Evolutionary conservation across 2,329 filamentous ascomycete genomes (phyloP).

Genomic region (Sclerotinia subarctica): DNA sequence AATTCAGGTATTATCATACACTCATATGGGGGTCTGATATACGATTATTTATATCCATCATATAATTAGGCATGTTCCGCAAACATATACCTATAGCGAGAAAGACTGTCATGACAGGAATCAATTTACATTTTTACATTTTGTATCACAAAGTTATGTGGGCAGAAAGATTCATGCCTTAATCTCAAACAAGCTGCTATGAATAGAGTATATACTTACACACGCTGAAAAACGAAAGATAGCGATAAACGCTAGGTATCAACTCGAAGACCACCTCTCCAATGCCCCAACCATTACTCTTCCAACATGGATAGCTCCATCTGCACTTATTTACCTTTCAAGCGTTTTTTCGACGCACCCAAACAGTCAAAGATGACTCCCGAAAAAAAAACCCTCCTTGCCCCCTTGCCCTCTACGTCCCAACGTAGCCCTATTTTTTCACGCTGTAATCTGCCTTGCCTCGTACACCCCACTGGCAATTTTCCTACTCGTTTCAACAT

Average conservation of each 20-base stretch:
- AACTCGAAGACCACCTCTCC: neutral
- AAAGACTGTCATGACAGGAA: neutral
- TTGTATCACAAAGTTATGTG: neutral
- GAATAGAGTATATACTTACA: neutral
- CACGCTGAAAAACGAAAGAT: neutral
- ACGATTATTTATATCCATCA: too few relatives aligned
- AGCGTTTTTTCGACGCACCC: neutral
- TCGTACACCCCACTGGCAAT: constrained; percentile 75
- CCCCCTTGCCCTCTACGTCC: neutral
- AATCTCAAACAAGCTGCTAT: neutral
- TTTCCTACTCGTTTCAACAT: constrained; percentile 63
- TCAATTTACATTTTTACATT: neutral
- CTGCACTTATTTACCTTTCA: constrained; percentile 1
- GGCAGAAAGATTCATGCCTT: neutral
- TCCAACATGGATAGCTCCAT: constrained; percentile 4
- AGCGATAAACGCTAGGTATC: constrained; percentile 15
- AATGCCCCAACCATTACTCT: constrained; percentile 11
- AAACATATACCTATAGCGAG: neutral
- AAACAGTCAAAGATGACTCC: neutral
- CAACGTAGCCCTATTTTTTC: neutral
- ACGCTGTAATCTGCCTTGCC: constrained; percentile 13
- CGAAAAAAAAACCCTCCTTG: neutral
- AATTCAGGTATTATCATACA: too few relatives aligned
- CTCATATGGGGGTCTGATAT: too few relatives aligned
- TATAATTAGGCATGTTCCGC: too few relatives aligned